Evolutionary conservation across 176 grass and related monocot species (phyloP).

Genomic region (Zea luxurians): DNA sequence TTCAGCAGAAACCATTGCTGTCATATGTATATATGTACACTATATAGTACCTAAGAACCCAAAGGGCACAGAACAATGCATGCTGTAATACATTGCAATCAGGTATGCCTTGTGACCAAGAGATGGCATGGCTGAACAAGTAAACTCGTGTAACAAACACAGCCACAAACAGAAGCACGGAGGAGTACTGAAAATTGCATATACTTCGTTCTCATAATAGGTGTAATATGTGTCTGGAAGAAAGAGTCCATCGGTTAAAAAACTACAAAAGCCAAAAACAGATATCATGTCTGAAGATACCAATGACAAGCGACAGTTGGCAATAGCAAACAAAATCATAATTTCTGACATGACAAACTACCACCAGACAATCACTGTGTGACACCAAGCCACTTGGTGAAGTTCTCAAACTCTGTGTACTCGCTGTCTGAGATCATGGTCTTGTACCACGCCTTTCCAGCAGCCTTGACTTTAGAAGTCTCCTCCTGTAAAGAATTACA

Average conservation of each 20-base stretch:
- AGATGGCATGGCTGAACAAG: not conserved
- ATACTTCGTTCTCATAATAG: conserved; percentile 25
- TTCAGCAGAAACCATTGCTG: not conserved
- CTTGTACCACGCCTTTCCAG: conserved; percentile 78
- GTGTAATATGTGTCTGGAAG: not conserved
- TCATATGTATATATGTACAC: no score
- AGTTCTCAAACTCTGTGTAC: conserved; percentile 71
- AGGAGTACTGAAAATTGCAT: not conserved
- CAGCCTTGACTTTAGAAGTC: conserved; percentile 54
- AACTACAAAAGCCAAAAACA: conserved; percentile 33
- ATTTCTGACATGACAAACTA: conserved; percentile 11
- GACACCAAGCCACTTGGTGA: conserved; percentile 87
- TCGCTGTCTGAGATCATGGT: conserved; percentile 81
- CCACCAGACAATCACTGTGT: conserved; percentile 54
- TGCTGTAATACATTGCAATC: not conserved
- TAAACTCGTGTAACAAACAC: not conserved
- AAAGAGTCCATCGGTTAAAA: not conserved
- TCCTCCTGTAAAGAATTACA: conserved; percentile 36
- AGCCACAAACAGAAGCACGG: not conserved
- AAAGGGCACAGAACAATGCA: not conserved
- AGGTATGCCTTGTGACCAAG: no score
- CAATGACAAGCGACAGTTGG: conserved; percentile 8
- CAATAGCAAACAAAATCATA: conserved; percentile 29
- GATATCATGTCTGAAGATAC: not conserved
- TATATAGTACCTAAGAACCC: no score